A percentile compares a stretch with the other conserved stretches of the same genome.
Conservation (phyloP, 164 flowering plant species). For the Magnolia sinica region DNA sequence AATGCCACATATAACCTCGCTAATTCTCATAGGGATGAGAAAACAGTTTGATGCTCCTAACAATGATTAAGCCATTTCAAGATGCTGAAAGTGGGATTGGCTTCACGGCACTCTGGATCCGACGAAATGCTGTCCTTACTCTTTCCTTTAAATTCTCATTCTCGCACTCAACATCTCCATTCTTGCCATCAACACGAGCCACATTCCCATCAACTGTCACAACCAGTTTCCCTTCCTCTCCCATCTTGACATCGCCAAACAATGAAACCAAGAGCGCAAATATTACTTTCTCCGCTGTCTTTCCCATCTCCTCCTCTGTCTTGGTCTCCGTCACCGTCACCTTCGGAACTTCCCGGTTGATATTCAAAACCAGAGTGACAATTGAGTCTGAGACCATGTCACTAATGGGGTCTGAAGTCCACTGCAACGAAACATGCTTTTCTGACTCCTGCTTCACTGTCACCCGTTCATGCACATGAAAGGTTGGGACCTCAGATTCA, state of each 20-base stretch:
- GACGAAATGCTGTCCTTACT: slow-evolving; percentile 50
- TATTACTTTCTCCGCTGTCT: slow-evolving; percentile 68
- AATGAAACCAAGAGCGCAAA: slow-evolving; percentile 76
- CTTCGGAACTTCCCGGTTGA: slow-evolving; percentile 70
- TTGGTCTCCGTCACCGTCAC: slow-evolving; percentile 52
- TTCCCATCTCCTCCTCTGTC: slow-evolving; percentile 65
- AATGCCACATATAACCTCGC: not conserved
- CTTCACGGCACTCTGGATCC: slow-evolving; percentile 72
- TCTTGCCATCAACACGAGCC: slow-evolving; percentile 67
- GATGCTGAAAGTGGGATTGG: slow-evolving; percentile 63
- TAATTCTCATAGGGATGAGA: not conserved
- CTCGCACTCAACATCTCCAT: slow-evolving; percentile 85
- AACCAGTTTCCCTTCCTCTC: slow-evolving; percentile 69
- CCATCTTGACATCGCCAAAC: slow-evolving; percentile 85
- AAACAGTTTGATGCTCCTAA: not conserved
- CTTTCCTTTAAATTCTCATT: slow-evolving; percentile 76
- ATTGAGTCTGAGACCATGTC: slow-evolving; percentile 96
- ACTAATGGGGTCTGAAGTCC: slow-evolving; percentile 89
- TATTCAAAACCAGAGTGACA: slow-evolving; percentile 75
- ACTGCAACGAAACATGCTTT: slow-evolving; percentile 71
- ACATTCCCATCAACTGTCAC: slow-evolving; percentile 74
- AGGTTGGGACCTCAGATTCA: slow-evolving; percentile 56
- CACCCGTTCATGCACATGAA: slow-evolving; percentile 74
- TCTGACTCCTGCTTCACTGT: slow-evolving; percentile 87
- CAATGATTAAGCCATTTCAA: slow-evolving; percentile 1